Conservation (phyloP, 1,284 basidiomycete species). For the Trametes polyzona region DNA sequence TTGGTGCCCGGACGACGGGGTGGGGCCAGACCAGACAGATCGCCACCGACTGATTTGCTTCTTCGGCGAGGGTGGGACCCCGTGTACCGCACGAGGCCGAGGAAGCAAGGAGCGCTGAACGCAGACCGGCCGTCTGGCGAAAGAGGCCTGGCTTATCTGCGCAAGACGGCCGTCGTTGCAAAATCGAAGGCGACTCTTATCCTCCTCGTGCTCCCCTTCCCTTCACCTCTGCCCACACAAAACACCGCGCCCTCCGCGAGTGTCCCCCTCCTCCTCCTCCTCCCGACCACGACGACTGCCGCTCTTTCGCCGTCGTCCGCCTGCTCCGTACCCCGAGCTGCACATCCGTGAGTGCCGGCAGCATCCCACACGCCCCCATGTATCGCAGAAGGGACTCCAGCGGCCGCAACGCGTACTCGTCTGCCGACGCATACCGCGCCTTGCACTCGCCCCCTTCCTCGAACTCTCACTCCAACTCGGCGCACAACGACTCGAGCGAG, state of each 20-base stretch:
- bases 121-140: background rate
- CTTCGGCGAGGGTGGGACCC: slow-evolving; percentile 3
- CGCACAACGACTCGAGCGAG: slow-evolving; percentile 27
- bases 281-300: background rate
- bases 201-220: slow-evolving; percentile 23
- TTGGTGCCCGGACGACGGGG: slow-evolving; percentile 15
- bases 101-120: background rate
- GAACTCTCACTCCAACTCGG: slow-evolving; percentile 19
- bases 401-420: slow-evolving; percentile 30
- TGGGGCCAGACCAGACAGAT: slow-evolving; percentile 1
- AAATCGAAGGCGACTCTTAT: slow-evolving; percentile 5
- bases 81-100: background rate
- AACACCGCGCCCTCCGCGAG: slow-evolving; percentile 6
- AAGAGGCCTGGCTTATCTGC: slow-evolving; percentile 15
- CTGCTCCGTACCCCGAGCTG: background rate
- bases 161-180: slow-evolving; percentile 1
- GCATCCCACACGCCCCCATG: slow-evolving; percentile 18
- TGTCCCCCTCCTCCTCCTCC: slow-evolving; percentile 5
- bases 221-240: slow-evolving; percentile 19
- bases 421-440: slow-evolving; percentile 36
- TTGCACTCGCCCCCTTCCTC: slow-evolving; percentile 27
- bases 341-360: background rate
- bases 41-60: slow-evolving; percentile 4
- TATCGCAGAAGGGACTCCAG: slow-evolving; percentile 32
- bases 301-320: background rate